These are phyloP conservation scores for Cavenderia fasciculata DNA, from an alignment of 78 protist species.

Conservation along the genomic window DNA sequence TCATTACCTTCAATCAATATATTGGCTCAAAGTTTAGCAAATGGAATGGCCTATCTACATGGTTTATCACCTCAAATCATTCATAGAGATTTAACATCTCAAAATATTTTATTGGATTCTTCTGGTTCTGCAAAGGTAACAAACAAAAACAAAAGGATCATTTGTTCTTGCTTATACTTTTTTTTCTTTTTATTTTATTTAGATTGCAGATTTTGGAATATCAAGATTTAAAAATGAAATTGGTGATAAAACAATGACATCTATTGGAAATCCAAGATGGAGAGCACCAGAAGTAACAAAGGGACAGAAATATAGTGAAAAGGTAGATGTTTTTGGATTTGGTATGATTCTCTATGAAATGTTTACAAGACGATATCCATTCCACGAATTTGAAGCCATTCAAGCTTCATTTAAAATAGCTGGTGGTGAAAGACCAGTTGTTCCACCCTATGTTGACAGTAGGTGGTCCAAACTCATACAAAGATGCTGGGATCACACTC, in stretches of 20 bases:
- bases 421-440: slow-evolving; percentile 47
- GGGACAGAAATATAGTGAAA: slow-evolving; percentile 52
- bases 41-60: slow-evolving; percentile 76
- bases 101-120: slow-evolving; percentile 29
- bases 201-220: slow-evolving; percentile 80
- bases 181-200: neutral
- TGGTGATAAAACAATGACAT: slow-evolving; percentile 79
- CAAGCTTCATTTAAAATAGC: slow-evolving; percentile 58
- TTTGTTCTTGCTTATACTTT: neutral
- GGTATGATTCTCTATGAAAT: slow-evolving; percentile 79
- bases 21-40: slow-evolving; percentile 41
- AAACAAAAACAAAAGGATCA: neutral
- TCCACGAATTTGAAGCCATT: slow-evolving; percentile 59
- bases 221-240: slow-evolving; percentile 63
- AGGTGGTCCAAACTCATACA: slow-evolving; percentile 56
- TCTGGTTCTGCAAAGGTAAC: slow-evolving; percentile 39
- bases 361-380: slow-evolving; percentile 59
- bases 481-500: slow-evolving; percentile 69
- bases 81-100: slow-evolving; percentile 69
- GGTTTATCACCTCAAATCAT: slow-evolving; percentile 74
- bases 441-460: slow-evolving; percentile 12
- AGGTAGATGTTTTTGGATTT: slow-evolving; percentile 78
- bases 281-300: slow-evolving; percentile 82
- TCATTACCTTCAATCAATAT: slow-evolving; percentile 53
- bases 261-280: slow-evolving; percentile 74